Percentiles rank a stretch among this genome's conserved stretches.
Conservation (phyloP, 2,329 filamentous ascomycete species). For the Cyanodermella asteris region DNA sequence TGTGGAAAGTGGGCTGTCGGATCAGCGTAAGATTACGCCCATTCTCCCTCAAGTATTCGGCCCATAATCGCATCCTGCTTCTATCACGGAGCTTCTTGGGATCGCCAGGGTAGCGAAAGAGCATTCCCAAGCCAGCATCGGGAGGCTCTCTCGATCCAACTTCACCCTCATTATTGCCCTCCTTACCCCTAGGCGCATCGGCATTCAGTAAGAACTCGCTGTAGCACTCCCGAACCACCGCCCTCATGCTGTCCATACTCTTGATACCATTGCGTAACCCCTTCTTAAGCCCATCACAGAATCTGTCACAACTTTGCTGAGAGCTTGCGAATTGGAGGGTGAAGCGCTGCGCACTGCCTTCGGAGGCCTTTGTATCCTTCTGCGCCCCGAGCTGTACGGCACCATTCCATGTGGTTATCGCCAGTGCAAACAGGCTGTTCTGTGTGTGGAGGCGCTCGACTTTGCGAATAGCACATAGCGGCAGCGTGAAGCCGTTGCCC, state of each 20-base stretch:
- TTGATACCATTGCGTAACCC: conserved; percentile 71
- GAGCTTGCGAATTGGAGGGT: conserved; percentile 81
- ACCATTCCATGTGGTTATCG: conserved; percentile 87
- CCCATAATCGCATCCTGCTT: conserved; percentile 95
- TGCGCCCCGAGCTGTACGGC: conserved; percentile 22
- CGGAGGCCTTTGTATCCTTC: conserved; percentile 31
- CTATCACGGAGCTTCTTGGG: conserved; percentile 79
- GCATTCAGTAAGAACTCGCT: conserved; percentile 52
- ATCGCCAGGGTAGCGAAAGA: conserved; percentile 90
- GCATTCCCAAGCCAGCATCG: conserved; percentile 81
- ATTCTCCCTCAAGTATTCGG: conserved; percentile 87
- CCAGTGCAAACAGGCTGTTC: conserved; percentile 76
- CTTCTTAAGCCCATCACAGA: conserved; percentile 88
- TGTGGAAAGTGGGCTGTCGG: conserved; percentile 91
- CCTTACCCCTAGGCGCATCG: conserved; percentile 23
- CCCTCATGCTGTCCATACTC: conserved; percentile 65
- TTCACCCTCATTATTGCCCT: conserved; percentile 36
- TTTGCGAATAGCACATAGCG: conserved; percentile 70
- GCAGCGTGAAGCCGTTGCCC: conserved; percentile 88
- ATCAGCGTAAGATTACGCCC: conserved; percentile 81
- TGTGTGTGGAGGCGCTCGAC: conserved; percentile 88
- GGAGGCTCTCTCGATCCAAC: conserved; percentile 33
- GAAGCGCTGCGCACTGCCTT: conserved; percentile 64
- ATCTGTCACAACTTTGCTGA: conserved; percentile 73
- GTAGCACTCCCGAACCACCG: conserved; percentile 66